Evolutionary conservation across 805 yeast genomes (phyloP).

Genomic region (Ogataea zsoltii): DNA sequence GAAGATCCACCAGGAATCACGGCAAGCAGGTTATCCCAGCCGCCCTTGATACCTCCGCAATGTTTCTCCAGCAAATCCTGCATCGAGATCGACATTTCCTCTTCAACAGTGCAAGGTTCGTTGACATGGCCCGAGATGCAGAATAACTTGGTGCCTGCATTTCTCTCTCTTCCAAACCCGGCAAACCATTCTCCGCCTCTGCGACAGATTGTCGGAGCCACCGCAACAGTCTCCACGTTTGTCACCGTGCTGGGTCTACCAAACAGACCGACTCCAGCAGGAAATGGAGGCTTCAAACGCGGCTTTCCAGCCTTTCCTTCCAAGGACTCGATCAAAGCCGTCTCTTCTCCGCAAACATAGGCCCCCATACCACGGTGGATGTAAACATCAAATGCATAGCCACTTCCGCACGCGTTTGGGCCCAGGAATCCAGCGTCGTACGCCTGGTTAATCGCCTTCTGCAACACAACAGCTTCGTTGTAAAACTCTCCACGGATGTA

Average conservation of each 20-base stretch:
- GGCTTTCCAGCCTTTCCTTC: constrained; percentile 96
- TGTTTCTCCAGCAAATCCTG: constrained; percentile 81
- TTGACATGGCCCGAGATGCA: constrained; percentile 91
- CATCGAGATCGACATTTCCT: constrained; percentile 89
- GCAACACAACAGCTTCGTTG: constrained; percentile 73
- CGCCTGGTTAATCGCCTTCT: constrained; percentile 84
- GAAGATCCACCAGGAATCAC: constrained; percentile 92
- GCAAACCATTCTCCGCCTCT: constrained; percentile 90
- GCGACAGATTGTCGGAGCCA: constrained; percentile 85
- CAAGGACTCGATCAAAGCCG: constrained; percentile 82
- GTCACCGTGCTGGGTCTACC: constrained; percentile 92
- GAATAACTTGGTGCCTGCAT: constrained; percentile 78
- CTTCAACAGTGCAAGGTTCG: constrained; percentile 91
- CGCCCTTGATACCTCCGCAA: constrained; percentile 89
- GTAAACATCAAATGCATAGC: constrained; percentile 79
- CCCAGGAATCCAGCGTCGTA: constrained; percentile 80
- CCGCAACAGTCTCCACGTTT: constrained; percentile 89
- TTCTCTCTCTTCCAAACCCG: constrained; percentile 80
- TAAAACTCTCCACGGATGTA: constrained; percentile 90
- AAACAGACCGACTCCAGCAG: constrained; percentile 89
- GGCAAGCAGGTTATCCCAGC: constrained; percentile 89
- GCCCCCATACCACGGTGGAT: constrained; percentile 95
- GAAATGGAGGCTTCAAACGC: constrained; percentile 91
- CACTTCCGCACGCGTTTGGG: constrained; percentile 84
- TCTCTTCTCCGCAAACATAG: constrained; percentile 90